These are phyloP conservation scores for Hemileccinum rubropunctum DNA, from an alignment of 768 basidiomycete genomes.

Conservation along the genomic window DNA sequence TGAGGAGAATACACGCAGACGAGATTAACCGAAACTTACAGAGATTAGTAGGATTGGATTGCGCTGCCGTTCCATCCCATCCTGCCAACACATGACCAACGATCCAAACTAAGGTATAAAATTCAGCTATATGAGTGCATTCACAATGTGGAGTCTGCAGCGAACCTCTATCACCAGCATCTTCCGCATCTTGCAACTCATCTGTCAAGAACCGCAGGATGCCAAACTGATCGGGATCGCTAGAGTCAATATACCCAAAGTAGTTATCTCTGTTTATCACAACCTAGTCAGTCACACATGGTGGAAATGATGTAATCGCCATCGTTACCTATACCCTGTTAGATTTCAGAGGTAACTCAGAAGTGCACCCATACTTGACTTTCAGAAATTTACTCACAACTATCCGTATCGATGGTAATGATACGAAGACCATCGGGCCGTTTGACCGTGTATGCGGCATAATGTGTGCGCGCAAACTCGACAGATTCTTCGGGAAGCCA, in stretches of 20 bases:
- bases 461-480: conserved; percentile 39
- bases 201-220: conserved; percentile 47
- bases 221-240: conserved; percentile 41
- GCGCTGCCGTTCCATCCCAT: conserved; percentile 44
- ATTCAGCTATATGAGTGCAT: background rate
- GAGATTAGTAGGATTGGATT: conserved; percentile 41
- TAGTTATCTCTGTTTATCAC: conserved; percentile 34
- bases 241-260: conserved; percentile 47
- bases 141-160: background rate
- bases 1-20: background rate
- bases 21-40: conserved; percentile 29
- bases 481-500: conserved; percentile 41
- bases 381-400: conserved; percentile 33
- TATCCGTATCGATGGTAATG: conserved; percentile 48
- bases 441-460: conserved; percentile 43
- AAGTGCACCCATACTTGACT: conserved; percentile 23
- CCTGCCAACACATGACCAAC: conserved; percentile 47
- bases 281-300: background rate
- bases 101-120: conserved; percentile 38
- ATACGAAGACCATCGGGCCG: conserved; percentile 44
- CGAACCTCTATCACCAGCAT: conserved; percentile 41
- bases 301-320: background rate
- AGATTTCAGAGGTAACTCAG: background rate
- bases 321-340: conserved; percentile 3
- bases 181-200: conserved; percentile 48